Conservation (phyloP, 805 yeast genomes). For the Zygoascus bituminiphila region DNA sequence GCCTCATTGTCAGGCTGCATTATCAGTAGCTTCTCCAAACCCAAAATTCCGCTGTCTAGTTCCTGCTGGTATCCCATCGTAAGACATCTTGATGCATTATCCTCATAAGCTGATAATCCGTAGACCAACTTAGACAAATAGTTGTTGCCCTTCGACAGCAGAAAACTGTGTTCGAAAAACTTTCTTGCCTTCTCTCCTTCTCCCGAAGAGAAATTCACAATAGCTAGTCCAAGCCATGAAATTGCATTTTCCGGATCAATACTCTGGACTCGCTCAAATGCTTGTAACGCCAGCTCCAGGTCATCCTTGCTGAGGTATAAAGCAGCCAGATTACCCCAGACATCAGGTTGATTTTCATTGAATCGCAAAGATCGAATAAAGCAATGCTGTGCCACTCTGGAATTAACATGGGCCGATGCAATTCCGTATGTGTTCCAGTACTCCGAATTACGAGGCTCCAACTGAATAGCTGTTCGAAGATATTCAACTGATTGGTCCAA, state of each 20-base stretch:
- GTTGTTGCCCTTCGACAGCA: constrained; percentile 65
- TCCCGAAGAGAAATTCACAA: constrained; percentile 33
- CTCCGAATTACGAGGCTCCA: constrained; percentile 60
- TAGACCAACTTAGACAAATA: constrained; percentile 64
- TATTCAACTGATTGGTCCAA: constrained; percentile 47
- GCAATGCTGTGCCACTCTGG: constrained; percentile 84
- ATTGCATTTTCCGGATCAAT: constrained; percentile 65
- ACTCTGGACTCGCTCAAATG: constrained; percentile 68
- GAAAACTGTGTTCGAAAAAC: constrained; percentile 69
- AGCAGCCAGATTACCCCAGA: constrained; percentile 79
- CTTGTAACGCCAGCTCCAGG: constrained; percentile 59
- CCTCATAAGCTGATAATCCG: constrained; percentile 45
- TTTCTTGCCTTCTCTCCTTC: constrained; percentile 41
- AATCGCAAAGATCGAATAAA: constrained; percentile 72
- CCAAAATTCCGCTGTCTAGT: constrained; percentile 24
- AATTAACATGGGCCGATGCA: constrained; percentile 54
- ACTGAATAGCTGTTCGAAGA: constrained; percentile 59
- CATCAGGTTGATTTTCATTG: constrained; percentile 54
- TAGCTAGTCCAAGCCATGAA: constrained; percentile 85
- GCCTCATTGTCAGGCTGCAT: constrained; percentile 28
- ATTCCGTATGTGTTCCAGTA: constrained; percentile 83
- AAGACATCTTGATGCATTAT: not conserved
- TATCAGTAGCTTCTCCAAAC: constrained; percentile 47
- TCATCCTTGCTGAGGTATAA: constrained; percentile 66
- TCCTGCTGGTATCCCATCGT: constrained; percentile 5